Evolutionary conservation across 805 yeast species (phyloP).

Genomic region (Starmerella kuoi): DNA sequence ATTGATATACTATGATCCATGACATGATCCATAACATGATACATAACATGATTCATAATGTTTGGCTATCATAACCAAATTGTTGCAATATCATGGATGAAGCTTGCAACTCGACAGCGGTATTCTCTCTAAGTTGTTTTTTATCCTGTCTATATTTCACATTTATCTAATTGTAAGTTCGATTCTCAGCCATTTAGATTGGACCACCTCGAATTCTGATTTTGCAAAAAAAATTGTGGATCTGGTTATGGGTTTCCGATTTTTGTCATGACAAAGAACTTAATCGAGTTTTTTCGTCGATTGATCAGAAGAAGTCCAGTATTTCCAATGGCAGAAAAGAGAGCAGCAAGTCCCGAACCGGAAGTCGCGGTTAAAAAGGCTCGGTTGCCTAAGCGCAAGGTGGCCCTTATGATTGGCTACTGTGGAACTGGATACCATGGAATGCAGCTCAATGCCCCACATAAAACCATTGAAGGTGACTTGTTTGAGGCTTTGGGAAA

Average conservation of each 20-base stretch:
- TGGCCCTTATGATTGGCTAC: conserved; percentile 82
- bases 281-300: conserved; percentile 1
- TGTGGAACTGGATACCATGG: conserved; percentile 97
- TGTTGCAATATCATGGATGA: too few species aligned
- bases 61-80: background rate
- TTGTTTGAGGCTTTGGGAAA: conserved; percentile 67
- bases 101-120: background rate
- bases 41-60: background rate
- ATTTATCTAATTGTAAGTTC: background rate
- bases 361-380: conserved; percentile 11
- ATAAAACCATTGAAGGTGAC: conserved; percentile 82
- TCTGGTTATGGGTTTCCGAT: background rate
- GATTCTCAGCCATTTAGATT: too few species aligned
- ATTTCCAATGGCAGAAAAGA: conserved; percentile 9
- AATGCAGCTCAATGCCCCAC: conserved; percentile 85
- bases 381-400: conserved; percentile 58
- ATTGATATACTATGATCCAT: too few species aligned
- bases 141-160: background rate
- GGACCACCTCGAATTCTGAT: too few species aligned
- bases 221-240: too few species aligned
- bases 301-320: background rate
- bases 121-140: background rate
- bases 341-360: conserved; percentile 10
- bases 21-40: background rate
- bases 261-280: conserved; percentile 2